These are phyloP conservation scores for Penicillium hordei DNA, from an alignment of 2,329 filamentous ascomycete species.

Conservation along the genomic window DNA sequence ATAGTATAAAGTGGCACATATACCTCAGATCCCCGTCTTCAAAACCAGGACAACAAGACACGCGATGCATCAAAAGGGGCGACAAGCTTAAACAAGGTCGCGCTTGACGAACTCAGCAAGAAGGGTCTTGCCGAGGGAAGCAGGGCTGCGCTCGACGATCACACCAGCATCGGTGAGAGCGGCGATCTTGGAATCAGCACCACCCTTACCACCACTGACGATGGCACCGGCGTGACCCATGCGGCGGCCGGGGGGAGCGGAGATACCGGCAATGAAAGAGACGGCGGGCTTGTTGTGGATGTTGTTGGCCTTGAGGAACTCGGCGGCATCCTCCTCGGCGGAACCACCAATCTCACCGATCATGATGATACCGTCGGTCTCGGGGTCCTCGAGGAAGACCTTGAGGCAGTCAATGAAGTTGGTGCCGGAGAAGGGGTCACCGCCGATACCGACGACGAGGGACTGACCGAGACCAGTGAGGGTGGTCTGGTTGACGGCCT, in stretches of 20 bases:
- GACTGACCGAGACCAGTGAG: constrained; percentile 96
- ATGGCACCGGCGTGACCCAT: constrained; percentile 99
- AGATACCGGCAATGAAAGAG: constrained; percentile 98
- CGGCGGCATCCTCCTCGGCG: constrained; percentile 96
- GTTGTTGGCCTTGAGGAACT: constrained; percentile 92
- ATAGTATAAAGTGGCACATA: constrained; percentile 23
- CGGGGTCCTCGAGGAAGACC: constrained; percentile 91
- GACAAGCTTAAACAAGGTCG: constrained; percentile 74
- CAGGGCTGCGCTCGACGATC: constrained; percentile 92
- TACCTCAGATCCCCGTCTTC: constrained; percentile 21
- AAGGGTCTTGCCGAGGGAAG: constrained; percentile 86
- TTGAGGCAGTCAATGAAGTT: constrained; percentile 99
- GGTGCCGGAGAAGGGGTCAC: constrained; percentile 97
- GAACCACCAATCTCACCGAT: constrained; percentile 98
- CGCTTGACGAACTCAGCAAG: constrained; percentile 94
- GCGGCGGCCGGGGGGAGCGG: constrained; percentile 88
- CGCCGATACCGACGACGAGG: constrained; percentile 95
- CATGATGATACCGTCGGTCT: constrained; percentile 99
- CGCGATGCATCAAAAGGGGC: constrained; percentile 17
- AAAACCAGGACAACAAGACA: constrained; percentile 20
- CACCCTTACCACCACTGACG: constrained; percentile 95
- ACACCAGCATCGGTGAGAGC: constrained; percentile 92
- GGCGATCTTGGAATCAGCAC: constrained; percentile 96
- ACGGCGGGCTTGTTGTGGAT: constrained; percentile 93
- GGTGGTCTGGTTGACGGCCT: constrained; percentile 99